Base-by-base conservation (phyloP, 2,329 filamentous ascomycete genomes). In the Blastomyces gilchristii region DNA sequence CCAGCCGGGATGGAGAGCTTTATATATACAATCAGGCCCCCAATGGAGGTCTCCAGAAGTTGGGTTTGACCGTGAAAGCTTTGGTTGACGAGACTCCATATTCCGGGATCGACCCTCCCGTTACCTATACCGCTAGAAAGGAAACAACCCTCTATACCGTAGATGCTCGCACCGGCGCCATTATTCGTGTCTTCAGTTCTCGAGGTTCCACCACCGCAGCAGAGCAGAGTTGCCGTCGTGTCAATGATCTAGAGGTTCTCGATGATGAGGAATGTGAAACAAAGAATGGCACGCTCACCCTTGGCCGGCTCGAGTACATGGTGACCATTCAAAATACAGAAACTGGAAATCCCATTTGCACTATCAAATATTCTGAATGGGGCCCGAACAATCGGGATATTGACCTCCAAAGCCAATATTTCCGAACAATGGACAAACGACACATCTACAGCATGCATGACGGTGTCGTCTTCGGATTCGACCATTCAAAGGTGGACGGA, bases 331-430 rank as follows among this genome's bases (percentile, higher is more conserved):
- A 91, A 67, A 87, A 90, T 65, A 84, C 82, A 54, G 84, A 88
- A 68, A 87, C 85, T 3, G 87, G 88, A 1, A 84, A 87, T 64
- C 84, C 85, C 8, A 88, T 99, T 66, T 96, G 91, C 70, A 96
- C 90, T 0, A 84, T 99, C 68, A 92, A 86, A 67, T 99, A 95
- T 72, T 89, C 91, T 12, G 94, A 99, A 74, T 99, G 94, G 94
- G 87, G 86, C 0, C 90, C 92, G 16, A 99, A 99, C 75, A 95
- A 88, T 64, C 89, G 87, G 65, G 93, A 99, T 74, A 85, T 85
- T 66, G 94, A 99, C 72, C 84, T 99, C 7, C 87, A 91, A 69
- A 84, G 84, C 59, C 91, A 97, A 71, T 94, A 97, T 71, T 83
- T 83, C 16, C 78, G 81, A 12, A 91, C 91, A 0, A 87, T 92